Evolutionary conservation across 2,329 filamentous ascomycete genomes (phyloP).

Genomic region (Phialophora macrospora): DNA sequence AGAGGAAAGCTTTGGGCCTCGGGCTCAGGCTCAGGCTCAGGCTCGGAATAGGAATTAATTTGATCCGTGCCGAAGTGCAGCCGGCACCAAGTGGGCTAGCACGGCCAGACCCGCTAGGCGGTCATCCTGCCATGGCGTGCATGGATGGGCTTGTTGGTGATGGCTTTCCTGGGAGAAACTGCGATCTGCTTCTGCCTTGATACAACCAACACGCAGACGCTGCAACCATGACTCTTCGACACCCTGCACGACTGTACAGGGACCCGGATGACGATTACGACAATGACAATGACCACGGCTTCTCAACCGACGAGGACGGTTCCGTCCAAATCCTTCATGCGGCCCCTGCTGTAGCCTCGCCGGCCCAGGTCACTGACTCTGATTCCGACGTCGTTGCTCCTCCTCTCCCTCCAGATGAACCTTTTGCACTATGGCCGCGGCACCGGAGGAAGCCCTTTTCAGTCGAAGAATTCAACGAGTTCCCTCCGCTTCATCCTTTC

Average conservation of each 20-base stretch:
- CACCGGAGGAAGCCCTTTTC: background rate
- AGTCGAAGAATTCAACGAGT: background rate
- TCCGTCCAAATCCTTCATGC: background rate
- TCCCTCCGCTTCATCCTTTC: conserved; percentile 21
- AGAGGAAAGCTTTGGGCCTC: no score
- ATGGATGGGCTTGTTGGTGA: background rate
- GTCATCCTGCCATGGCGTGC: background rate
- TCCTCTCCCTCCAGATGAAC: background rate
- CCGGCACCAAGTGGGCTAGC: background rate
- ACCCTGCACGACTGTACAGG: conserved; percentile 17
- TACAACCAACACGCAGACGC: background rate
- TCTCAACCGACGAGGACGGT: background rate
- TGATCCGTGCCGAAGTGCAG: background rate
- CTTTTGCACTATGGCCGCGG: background rate
- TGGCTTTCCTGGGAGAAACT: background rate
- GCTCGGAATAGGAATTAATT: background rate
- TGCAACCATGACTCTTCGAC: conserved; percentile 26
- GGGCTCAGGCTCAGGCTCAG: no score
- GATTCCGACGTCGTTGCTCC: background rate
- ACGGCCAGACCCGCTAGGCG: no score
- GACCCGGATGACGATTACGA: conserved; percentile 1
- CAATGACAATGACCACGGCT: conserved; percentile 1
- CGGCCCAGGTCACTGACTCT: background rate
- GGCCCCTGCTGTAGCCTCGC: background rate
- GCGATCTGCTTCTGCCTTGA: background rate